phyloP scores from a whole-genome alignment of 257 asterid species.

The Rubia yunnanensis region DNA sequence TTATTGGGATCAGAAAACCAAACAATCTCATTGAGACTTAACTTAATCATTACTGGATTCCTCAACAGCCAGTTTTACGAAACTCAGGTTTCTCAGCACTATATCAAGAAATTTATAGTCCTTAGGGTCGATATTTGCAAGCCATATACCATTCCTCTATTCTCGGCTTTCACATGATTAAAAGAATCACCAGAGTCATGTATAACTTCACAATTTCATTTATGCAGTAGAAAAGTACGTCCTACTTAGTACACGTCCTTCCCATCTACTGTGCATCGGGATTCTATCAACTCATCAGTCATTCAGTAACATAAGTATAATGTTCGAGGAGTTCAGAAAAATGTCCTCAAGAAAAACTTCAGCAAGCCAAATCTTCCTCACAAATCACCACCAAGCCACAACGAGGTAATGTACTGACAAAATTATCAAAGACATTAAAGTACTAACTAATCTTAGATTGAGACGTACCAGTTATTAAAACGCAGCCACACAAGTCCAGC shows the following conservation, averaged over 20 bases:
- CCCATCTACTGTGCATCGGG: background rate
- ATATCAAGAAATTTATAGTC: background rate
- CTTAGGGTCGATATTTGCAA: background rate
- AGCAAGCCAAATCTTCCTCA: background rate
- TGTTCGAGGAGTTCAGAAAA: background rate
- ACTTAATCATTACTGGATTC: background rate
- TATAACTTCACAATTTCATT: background rate
- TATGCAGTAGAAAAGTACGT: background rate
- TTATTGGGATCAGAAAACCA: background rate
- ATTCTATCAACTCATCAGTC: background rate
- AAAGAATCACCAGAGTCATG: background rate
- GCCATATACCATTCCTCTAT: background rate
- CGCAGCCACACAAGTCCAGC: slow-evolving; percentile 87
- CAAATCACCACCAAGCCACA: background rate
- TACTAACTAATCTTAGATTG: background rate
- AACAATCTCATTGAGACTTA: background rate
- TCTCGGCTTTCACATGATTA: background rate
- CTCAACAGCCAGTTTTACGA: background rate
- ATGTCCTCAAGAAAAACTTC: background rate
- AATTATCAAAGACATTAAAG: background rate
- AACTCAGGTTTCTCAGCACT: background rate
- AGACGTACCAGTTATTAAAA: slow-evolving; percentile 73
- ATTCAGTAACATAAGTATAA: too few species aligned
- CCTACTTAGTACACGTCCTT: background rate
- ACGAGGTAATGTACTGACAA: background rate